phyloP scores from a whole-genome alignment of 2,329 filamentous ascomycete genomes.

The Trichophyton equinum region DNA sequence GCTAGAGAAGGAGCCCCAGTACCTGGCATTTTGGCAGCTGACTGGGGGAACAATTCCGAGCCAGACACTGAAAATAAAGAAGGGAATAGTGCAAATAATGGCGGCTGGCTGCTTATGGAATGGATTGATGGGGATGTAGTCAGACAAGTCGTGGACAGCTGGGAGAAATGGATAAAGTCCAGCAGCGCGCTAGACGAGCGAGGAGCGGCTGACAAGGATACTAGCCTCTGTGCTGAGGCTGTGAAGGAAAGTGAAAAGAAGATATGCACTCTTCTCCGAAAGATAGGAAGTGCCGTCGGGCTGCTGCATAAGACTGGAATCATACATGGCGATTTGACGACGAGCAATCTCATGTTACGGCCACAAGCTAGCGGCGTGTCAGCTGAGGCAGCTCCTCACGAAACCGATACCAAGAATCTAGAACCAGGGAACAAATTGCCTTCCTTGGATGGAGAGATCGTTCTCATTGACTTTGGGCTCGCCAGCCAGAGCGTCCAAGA shows the following conservation, averaged over 20 bases:
- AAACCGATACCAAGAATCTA: conserved; percentile 10
- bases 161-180: conserved; percentile 43
- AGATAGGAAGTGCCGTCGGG: conserved; percentile 60
- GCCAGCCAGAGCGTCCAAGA: conserved; percentile 69
- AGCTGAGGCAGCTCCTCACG: conserved; percentile 13
- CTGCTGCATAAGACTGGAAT: conserved; percentile 71
- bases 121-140: conserved; percentile 68
- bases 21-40: conserved; percentile 62
- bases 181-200: conserved; percentile 14
- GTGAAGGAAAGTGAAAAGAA: conserved; percentile 35
- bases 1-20: conserved; percentile 67
- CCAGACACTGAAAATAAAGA: conserved; percentile 36
- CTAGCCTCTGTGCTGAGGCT: conserved; percentile 18
- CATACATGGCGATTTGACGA: conserved; percentile 91
- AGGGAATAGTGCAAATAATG: conserved; percentile 43
- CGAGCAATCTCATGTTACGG: conserved; percentile 85
- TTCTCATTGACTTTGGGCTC: conserved; percentile 90
- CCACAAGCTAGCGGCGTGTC: conserved; percentile 20
- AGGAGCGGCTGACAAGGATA: conserved; percentile 12
- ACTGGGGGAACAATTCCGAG: conserved; percentile 39
- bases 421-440: conserved; percentile 8
- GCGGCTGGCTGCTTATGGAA: conserved; percentile 70
- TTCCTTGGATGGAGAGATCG: conserved; percentile 55
- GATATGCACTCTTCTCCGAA: conserved; percentile 52
- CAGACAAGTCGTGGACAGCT: conserved; percentile 55